Base-by-base conservation (phyloP, 352 stramenopile genomes). In the Blastocystis sp. region DNA sequence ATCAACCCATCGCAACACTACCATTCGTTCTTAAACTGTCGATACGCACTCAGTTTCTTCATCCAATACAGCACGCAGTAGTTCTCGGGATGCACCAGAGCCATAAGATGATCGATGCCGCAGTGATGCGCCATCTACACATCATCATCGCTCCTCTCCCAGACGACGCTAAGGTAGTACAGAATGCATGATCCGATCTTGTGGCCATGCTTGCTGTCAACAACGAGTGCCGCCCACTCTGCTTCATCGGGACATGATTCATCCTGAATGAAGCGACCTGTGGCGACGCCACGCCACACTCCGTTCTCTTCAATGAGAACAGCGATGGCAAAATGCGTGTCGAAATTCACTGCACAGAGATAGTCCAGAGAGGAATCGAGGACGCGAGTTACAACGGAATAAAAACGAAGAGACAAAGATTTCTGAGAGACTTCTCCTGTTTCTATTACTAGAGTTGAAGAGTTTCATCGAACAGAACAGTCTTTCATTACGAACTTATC, bases 51-150 rank as follows among this genome's bases (percentile, higher is more conserved):
- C 29, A 84, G 45, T 23, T 88, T 88, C 56, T 76, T 77, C 77
- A 88, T 88, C 77, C 77, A 88, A 61, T 88, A 41, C 6, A 88
- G 47, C 18, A 88, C 77, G 45, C 62, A 88, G 26, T 77, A 79
- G 45, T 88, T 88, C 11, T 88, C 61, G 11, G 77, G 77, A 56
- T 88, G 77, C 11, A 88, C 77, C 15, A 88, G 53, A 26, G 77
- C 77, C 66, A 76, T 88, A 13, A 88, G 39, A 13, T 29, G 55
- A 43, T 88, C 47, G n/a, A 88, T 88, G 18, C 56, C 77, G 76
- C 53, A 84, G 39, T 29, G 47, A 26, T 66, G 73, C 18, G 73
- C 45, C 47, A 84, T 53, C 73, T 84, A 84, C 34, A 39, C 39
- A 9, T 47, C 15, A 68, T 29, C n/a, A 3, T 26, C 26, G 11